Conservation (phyloP, 495 filamentous ascomycete species). For the Penicillium flavigenum region DNA sequence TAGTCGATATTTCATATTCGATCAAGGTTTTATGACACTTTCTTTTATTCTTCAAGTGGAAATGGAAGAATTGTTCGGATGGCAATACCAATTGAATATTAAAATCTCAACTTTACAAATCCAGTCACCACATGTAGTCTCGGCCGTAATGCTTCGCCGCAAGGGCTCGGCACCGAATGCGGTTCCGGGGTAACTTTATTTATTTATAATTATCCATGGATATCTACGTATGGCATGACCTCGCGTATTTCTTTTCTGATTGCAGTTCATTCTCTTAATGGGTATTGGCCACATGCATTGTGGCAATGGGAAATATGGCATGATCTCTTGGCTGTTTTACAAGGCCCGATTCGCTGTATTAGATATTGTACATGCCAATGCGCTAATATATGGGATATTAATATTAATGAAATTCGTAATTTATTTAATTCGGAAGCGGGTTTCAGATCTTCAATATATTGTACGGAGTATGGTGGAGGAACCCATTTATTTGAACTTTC, state of each 20-base stretch:
- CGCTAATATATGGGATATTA: not conserved
- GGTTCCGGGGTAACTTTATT: not conserved
- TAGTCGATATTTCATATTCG: slow-evolving; percentile 21
- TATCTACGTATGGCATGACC: slow-evolving; percentile 3
- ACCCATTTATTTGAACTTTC: no score
- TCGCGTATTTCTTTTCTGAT: not conserved
- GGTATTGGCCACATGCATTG: not conserved
- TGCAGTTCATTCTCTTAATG: not conserved
- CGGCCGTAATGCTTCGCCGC: not conserved
- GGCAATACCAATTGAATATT: slow-evolving; percentile 11
- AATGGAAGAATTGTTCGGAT: slow-evolving; percentile 10
- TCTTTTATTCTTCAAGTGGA: slow-evolving; percentile 1
- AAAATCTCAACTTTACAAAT: not conserved
- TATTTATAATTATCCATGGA: not conserved
- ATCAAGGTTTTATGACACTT: slow-evolving; percentile 8
- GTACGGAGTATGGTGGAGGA: not conserved
- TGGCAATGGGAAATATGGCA: not conserved
- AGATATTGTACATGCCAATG: not conserved
- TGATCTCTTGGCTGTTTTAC: not conserved
- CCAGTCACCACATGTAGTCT: not conserved
- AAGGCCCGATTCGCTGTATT: not conserved
- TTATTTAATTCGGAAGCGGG: no score
- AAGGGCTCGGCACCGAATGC: not conserved
- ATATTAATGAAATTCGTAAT: not conserved
- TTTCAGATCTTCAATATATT: not conserved